A percentile compares a stretch with the other conserved stretches of the same genome.
Conservation (phyloP, 192 early-diverging fungal species). For the Coemansia sp. region DNA sequence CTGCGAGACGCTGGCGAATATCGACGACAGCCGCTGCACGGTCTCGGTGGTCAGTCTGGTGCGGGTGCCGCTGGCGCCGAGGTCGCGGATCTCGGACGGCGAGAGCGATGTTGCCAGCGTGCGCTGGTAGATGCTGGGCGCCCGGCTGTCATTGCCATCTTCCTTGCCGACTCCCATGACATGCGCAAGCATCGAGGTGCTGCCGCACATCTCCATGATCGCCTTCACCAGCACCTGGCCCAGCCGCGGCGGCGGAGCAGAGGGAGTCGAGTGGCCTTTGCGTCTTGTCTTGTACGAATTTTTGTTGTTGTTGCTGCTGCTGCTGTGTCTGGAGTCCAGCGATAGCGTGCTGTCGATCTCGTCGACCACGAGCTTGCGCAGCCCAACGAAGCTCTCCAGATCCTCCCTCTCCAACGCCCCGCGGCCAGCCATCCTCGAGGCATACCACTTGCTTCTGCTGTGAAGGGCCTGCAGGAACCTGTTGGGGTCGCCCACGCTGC, state of each 20-base stretch:
- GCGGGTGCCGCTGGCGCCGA: not conserved
- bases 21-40: not conserved
- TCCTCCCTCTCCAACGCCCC: not conserved
- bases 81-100: not conserved
- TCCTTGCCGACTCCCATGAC: not conserved
- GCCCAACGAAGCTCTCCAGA: not conserved
- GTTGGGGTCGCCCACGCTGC: too few species aligned
- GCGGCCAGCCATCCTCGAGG: not conserved
- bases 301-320: too few species aligned
- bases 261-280: not conserved
- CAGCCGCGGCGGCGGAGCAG: not conserved
- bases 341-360: conserved; percentile 44
- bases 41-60: too few species aligned
- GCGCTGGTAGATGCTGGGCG: not conserved
- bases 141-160: not conserved
- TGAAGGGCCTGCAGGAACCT: too few species aligned
- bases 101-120: not conserved
- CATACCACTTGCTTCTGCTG: not conserved
- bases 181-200: not conserved
- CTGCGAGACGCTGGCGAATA: not conserved
- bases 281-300: conserved; percentile 9
- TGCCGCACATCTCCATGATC: conserved; percentile 11
- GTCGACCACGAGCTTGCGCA: conserved; percentile 40
- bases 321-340: conserved; percentile 21
- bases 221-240: conserved; percentile 42